Percentiles rank a stretch among this genome's conserved stretches.
phyloP scores from a whole-genome alignment of 2,329 filamentous ascomycete genomes.

The Talaromyces sp. region DNA sequence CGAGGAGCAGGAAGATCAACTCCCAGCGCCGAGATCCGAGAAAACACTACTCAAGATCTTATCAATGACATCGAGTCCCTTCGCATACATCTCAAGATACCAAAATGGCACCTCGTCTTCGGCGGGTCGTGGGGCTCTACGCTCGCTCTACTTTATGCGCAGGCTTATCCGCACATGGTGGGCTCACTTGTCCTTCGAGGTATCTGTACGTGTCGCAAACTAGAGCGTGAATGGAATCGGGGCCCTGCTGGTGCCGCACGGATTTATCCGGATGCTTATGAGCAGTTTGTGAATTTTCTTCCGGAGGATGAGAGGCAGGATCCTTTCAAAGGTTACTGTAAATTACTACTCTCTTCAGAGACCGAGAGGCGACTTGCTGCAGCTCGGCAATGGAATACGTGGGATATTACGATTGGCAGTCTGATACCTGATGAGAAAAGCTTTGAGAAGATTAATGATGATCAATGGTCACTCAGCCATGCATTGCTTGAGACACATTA shows the following conservation, averaged over 20 bases:
- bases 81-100: neutral
- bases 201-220: neutral
- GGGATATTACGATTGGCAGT: neutral
- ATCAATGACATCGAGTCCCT: neutral
- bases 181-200: neutral
- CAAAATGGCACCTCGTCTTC: neutral
- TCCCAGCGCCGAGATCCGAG: neutral
- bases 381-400: neutral
- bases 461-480: neutral
- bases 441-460: neutral
- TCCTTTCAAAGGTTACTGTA: neutral
- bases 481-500: neutral
- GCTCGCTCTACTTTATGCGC: conserved; percentile 4
- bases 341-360: neutral
- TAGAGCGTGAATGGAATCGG: neutral
- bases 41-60: neutral
- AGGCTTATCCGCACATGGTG: neutral
- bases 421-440: neutral
- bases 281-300: neutral
- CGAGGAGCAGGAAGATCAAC: neutral
- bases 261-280: neutral
- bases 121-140: neutral
- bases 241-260: neutral
- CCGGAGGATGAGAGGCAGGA: neutral
- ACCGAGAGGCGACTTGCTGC: neutral